Evolutionary conservation across 495 filamentous ascomycete genomes (phyloP), one percentile per base, ranked within the genome.

Genomic region (Trichoderma gamsii): DNA sequence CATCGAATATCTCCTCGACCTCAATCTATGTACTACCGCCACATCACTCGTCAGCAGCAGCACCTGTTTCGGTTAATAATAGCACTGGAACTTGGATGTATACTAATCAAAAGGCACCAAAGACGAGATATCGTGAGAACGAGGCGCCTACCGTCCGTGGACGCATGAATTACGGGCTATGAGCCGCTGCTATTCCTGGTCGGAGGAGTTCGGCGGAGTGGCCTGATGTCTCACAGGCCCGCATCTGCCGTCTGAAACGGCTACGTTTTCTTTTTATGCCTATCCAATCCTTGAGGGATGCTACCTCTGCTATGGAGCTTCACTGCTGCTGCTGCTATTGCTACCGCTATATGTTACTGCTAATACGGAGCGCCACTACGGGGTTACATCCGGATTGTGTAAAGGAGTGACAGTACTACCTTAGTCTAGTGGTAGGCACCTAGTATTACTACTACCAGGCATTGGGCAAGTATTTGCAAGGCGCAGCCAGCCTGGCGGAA

Each of bases 191-290:
- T 6, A 21, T 23, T 51, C 21, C 49, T 61, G 25, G 27, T 61
- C 9, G 56, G 9, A 4, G 12, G 25, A 13, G 9, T 13, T 15
- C 1, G 23, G 23, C 3, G 25, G 13, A 32, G 56, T 61, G 56
- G 56, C 27, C 56, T 32, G 56, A 61, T 61, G 56, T 68, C 66
- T 69, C 56, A 72, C 67, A 67, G 63, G 41, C 67, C 66, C 44
- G 65, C 66, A 38, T 68, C 27, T 63, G 4, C 65, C 43, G 65
- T 5, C 52, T 44, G 44, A 66, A 64, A 51, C 49, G 43, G 66
- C 56, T 61, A 12, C n/a, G 56, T 12, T 32, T 52, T 38, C 35
- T 38, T 38, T 38, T 38, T 38, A 38, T 38, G 35, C 35, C 35
- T 35, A 35, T 35, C 32, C 32, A 35, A 35, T 35, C 32, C 32